A percentile compares a stretch with the other conserved stretches of the same genome.
phyloP scores from a whole-genome alignment of 352 stramenopile species.

The Globisporangium camurandrum region DNA sequence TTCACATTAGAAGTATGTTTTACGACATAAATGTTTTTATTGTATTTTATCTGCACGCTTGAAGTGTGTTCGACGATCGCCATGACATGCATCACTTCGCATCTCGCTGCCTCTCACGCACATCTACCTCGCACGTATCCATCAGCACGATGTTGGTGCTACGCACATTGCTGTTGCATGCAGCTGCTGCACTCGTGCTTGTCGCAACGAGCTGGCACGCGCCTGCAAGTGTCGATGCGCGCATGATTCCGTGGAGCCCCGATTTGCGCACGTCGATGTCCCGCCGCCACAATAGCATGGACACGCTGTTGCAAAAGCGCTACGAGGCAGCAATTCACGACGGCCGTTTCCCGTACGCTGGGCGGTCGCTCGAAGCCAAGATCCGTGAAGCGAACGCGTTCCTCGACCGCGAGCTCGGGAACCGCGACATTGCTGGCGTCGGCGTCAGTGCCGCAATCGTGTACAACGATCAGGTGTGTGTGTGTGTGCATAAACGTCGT shows the following conservation, averaged over 20 bases:
- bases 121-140: neutral
- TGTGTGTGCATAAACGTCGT: neutral
- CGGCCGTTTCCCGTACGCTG: constrained; percentile 25
- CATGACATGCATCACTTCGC: too few species aligned
- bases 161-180: neutral
- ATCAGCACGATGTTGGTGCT: neutral
- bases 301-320: constrained; percentile 14
- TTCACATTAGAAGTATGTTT: too few species aligned
- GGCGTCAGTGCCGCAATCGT: constrained; percentile 38
- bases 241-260: constrained; percentile 7
- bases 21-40: too few species aligned
- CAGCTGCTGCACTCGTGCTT: neutral
- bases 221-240: neutral
- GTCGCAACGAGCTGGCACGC: neutral
- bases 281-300: constrained; percentile 1
- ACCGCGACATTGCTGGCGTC: constrained; percentile 25
- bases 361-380: constrained; percentile 33
- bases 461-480: constrained; percentile 33
- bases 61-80: too few species aligned
- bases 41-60: too few species aligned
- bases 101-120: too few species aligned
- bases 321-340: constrained; percentile 26
- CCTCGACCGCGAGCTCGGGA: constrained; percentile 31
- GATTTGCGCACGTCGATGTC: constrained; percentile 12
- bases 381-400: constrained; percentile 33